Base-by-base conservation (phyloP, 2,329 filamentous ascomycete genomes). In the Diaporthe helianthi region DNA sequence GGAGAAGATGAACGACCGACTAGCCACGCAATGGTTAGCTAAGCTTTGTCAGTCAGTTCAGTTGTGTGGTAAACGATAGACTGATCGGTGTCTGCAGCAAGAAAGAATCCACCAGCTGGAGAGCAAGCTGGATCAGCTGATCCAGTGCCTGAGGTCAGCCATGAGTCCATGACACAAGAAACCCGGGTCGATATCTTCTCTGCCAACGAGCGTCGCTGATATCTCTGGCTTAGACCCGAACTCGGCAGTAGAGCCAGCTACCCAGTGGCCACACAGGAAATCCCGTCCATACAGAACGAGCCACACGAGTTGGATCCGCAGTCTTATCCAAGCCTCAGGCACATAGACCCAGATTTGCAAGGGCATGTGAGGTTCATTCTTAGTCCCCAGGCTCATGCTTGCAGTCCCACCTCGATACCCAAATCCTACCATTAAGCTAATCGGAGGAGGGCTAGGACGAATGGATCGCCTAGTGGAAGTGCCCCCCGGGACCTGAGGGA, bases 81-180 rank as follows among this genome's bases (percentile, higher is more conserved):
- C 36, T 58, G 9, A 58, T 17, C 36, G 26, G 15, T 22, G 0
- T 12, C 3, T 6, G 19, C 24, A 58, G 54, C 54, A 58, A 58
- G 54, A 58, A n/a, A 22, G 54, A n/a, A 58, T 58, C 22, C 54
- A 58, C 26, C 36, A 26, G 3, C 54, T 58, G 8, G 54, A 58
- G n/a, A 44, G 26, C 22, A 58, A 58, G 54, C 36, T 58, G 7
- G 54, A 58, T 29, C 54, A 24, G 41, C 54, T 58, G 4, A 41
- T 58, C 15, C 36, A 58, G n/a, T 58, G 54, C 22, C 26, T 58
- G 22, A 26, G 36, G 54, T 58, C 36, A 41, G 54, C 24, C 36
- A n/a, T 15, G 2, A 22, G 1, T 33, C 31, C 31, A 33, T 19
- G 17, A 9, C 17, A 12, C 17, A 8, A 2, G 1, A 12, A 29